Conservation (phyloP, 345 rosid genomes). For the Salix viminalis region DNA sequence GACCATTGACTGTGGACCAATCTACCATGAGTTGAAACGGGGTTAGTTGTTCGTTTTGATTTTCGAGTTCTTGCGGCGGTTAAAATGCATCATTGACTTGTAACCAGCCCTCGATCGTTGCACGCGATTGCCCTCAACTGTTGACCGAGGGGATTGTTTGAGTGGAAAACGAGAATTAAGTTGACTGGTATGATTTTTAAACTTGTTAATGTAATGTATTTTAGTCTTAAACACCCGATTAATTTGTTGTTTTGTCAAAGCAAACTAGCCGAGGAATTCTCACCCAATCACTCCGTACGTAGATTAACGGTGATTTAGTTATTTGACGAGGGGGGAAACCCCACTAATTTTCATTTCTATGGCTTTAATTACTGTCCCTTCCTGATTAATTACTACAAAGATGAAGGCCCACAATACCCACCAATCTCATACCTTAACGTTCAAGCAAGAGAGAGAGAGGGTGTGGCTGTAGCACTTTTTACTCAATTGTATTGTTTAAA, state of each 20-base stretch:
- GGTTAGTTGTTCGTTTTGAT: constrained; percentile 22
- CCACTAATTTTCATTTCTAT: not conserved
- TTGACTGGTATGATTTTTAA: not conserved
- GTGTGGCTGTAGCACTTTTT: constrained; percentile 11
- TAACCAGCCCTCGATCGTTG: not conserved
- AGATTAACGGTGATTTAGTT: not conserved
- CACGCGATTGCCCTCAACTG: not conserved
- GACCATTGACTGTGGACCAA: constrained; percentile 42
- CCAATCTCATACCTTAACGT: constrained; percentile 11
- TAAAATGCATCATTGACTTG: constrained; percentile 8
- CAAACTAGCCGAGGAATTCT: not conserved
- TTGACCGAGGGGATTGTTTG: not conserved
- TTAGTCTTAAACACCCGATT: not conserved
- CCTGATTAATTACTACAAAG: not conserved
- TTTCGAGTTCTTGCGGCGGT: constrained; percentile 25
- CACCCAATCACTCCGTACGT: not conserved
- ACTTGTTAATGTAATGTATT: not conserved
- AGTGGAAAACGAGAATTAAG: not conserved
- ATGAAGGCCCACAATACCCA: constrained; percentile 25
- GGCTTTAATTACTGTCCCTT: not conserved
- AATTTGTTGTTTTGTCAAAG: not conserved
- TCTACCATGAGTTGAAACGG: constrained; percentile 14
- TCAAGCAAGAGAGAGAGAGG: constrained; percentile 15
- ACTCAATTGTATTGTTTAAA: constrained; percentile 8
- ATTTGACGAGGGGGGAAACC: not conserved